Evolutionary conservation across 495 filamentous ascomycete genomes (phyloP), one percentile per base, ranked within the genome.

Genomic region (Cryomyces minteri): DNA sequence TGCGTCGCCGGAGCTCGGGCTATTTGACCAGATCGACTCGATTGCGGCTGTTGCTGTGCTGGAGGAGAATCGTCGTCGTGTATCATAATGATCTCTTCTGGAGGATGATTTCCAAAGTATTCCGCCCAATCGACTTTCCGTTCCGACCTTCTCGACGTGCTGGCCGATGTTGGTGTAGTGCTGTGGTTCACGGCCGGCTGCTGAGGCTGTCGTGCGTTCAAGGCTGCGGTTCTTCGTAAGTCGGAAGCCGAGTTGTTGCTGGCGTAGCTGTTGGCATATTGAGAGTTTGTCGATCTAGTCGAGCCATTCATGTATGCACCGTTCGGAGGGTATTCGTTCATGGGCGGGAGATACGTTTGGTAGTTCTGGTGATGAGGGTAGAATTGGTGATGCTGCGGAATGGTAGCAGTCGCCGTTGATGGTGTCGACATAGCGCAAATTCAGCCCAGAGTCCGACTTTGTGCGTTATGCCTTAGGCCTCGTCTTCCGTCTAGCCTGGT

Each of bases 11-110:
- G 49, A 48, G 29, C 46, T 45, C 47, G 48, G 32, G 12, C 33
- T 34, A 46, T 37, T 31, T 51, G 49, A 18, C 40, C 28, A 12
- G 37, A 40, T 31, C 44, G 41, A 50, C 5, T 45, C 46, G 25
- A 28, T 33, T 25, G 41, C 41, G 39, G 12, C 33, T 12, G 5
- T 43, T 54, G 11, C 29, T 33, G 34, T 31, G 80, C 75, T 18
- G 75, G 71, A 46, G 80, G 80, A 37, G 80, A 76, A n/a, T 82
- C 78, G 63, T 94, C 88, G 54, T 94, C 83, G 18, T 25, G 18
- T 59, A 96, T 96, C 48, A 94, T 79, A 57, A 96, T 94, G 58
- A 96, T 74, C 62, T 94, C 88, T 58, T 88, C 82, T 10, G 88
- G 88, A 11, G 88, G 62, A 14, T 88, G 88, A 63, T 94, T 92